Evolutionary conservation across 768 basidiomycete species (phyloP), one percentile per base, ranked within the genome.

Genomic region (Mycena maculata): DNA sequence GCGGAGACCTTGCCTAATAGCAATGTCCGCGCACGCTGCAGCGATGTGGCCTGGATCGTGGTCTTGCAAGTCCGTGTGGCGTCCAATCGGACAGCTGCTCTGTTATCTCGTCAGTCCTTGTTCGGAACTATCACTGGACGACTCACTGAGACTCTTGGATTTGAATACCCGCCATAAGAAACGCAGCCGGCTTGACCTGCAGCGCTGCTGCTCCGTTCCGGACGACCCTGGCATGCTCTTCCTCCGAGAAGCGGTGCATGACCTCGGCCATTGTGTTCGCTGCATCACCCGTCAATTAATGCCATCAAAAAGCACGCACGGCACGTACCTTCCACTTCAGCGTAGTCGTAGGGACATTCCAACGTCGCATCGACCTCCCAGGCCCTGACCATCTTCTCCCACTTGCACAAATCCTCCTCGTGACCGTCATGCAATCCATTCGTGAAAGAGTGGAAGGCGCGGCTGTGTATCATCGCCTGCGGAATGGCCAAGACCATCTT

Each of bases 311-410:
- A 39, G 7, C 15, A 2, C 7, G 25, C 25, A 10, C 25, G 31
- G 20, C 9, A 60, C 66, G 20, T 39, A 60, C 70, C 60, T 11
- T 71, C 65, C 22, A 61, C 62, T 42, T 62, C 50, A 4, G 66
- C 27, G n/a, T 70, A 62, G 3, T 69, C 65, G 42, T 74, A 72
- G 1, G 73, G 71, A 62, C 53, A 38, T n/a, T 55, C 44, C 20
- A 28, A 38, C 9, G 38, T 42, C 18, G 57, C 15, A 41, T 72
- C 73, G 12, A 11, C 22, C 64, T 71, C 71, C 71, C 71, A 73
- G 0, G 33, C 71, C 27, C 23, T 28, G 8, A 73, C 57, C 45
- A 30, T 28, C 23, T 39, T 41, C 23, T 73, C 68, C 72, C 72
- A 73, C 27, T 69, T 15, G 12, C 5, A 1, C 45, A 63, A 41